Evolutionary conservation across 306 rosid species (phyloP), one percentile per base, ranked within the genome.

Genomic region (Urtica urens): DNA sequence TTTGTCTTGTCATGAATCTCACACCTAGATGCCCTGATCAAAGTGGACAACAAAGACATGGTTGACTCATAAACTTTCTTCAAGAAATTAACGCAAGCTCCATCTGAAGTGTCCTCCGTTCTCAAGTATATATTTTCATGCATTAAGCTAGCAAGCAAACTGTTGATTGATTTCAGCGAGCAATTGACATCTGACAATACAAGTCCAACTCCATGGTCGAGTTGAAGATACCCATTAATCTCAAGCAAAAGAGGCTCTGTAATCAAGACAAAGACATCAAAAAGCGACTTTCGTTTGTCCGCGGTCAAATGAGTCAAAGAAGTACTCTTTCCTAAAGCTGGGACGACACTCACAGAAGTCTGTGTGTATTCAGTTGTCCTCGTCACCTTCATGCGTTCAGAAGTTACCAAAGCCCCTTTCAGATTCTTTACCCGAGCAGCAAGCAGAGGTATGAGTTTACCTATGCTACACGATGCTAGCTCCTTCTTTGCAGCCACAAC

Each of bases 231-330:
- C 35, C 69, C 52, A 57, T 60, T 55, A 37, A 67, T 53, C 63
- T 77, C 69, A 7, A 74, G 65, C 73, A 90, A 63, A 58, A 74
- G 73, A 59, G 87, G 97, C 59, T 90, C 95, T 87, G 81, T 70
- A 51, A 79, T 53, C 61, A 68, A 74, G 41, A 84, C 71, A 59
- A 90, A 78, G 69, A 78, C 81, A 56, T 72, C 78, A 62, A 66
- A 63, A 57, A 84, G 80, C 3, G 87, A 71, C 39, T 72, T 81
- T 49, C 74, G 82, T 57, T 67, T 72, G 53, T 72, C 93, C 16
- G 66, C 62, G 62, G 45, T 70, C 39, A 72, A 63, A 58, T 51
- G 53, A 39, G 57, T 68, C 44, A 72, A 47, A 67, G 53, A 46
- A 58, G 39, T 14, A 38, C 59, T 57, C 16, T 65, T 66, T 59